phyloP scores from a whole-genome alignment of 495 filamentous ascomycete species.

The Trichocladium antarcticum region DNA sequence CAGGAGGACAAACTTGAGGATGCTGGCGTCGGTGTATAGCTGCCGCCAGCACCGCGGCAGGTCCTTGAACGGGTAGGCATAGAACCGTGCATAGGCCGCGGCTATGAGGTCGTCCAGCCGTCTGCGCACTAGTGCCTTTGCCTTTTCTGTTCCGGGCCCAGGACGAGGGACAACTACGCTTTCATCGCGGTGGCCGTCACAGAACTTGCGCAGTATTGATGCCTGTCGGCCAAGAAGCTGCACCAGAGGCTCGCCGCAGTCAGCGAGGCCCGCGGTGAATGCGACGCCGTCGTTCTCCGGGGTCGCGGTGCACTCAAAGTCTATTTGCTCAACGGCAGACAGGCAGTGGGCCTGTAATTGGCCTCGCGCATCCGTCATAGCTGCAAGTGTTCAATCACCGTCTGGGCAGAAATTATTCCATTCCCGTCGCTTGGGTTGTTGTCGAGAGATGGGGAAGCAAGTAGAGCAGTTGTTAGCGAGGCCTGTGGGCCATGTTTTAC shows the following conservation, averaged over 20 bases:
- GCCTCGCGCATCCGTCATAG: neutral
- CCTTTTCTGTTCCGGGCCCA: neutral
- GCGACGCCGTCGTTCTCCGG: neutral
- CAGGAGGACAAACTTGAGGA: conserved; percentile 46
- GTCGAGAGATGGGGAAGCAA: too few species aligned
- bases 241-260: conserved; percentile 28
- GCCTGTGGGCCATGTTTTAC: too few species aligned
- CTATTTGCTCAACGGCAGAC: conserved; percentile 17
- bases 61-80: conserved; percentile 63
- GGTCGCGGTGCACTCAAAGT: conserved; percentile 20
- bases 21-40: conserved; percentile 66
- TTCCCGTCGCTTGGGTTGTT: too few species aligned
- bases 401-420: too few species aligned
- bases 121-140: conserved; percentile 11
- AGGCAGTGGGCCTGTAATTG: conserved; percentile 9
- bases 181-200: neutral
- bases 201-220: conserved; percentile 14
- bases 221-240: conserved; percentile 32
- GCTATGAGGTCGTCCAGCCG: conserved; percentile 36
- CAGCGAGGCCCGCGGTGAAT: conserved; percentile 16
- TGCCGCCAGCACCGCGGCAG: conserved; percentile 65
- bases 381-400: too few species aligned
- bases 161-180: too few species aligned
- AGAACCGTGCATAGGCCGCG: conserved; percentile 49
- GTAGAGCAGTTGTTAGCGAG: neutral